These are phyloP conservation scores for Annulohypoxylon bovei DNA, from an alignment of 495 filamentous ascomycete species.

Conservation along the genomic window DNA sequence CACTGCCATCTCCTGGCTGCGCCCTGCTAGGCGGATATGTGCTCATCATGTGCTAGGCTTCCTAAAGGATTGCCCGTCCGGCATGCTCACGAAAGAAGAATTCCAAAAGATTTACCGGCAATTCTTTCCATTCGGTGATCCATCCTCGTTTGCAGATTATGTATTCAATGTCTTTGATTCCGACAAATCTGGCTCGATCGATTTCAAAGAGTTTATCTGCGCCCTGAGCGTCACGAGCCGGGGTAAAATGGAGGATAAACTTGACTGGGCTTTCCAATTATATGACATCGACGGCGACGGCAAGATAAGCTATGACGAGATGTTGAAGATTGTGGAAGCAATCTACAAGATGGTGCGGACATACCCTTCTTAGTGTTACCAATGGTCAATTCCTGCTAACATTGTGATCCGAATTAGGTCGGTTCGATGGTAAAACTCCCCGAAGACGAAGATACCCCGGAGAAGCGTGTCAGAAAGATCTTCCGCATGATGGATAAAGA, in stretches of 20 bases:
- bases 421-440: conserved; percentile 99
- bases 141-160: conserved; percentile 96
- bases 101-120: conserved; percentile 99
- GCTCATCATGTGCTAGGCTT: conserved; percentile 70
- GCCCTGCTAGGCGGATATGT: neutral
- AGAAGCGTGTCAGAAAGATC: conserved; percentile 98
- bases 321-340: conserved; percentile 97
- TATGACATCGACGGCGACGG: conserved; percentile 99
- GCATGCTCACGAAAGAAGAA: conserved; percentile 95
- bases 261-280: conserved; percentile 99
- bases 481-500: conserved; percentile 99
- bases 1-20: neutral
- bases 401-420: conserved; percentile 65
- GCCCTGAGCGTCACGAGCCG: conserved; percentile 95
- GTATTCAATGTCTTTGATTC: conserved; percentile 99
- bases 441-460: conserved; percentile 97
- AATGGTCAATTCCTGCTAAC: conserved; percentile 26
- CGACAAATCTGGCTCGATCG: conserved; percentile 95
- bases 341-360: conserved; percentile 97
- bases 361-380: neutral
- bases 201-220: conserved; percentile 99
- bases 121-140: conserved; percentile 99
- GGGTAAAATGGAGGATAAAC: conserved; percentile 98
- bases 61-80: conserved; percentile 96
- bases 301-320: conserved; percentile 98